Conservation (phyloP, 495 filamentous ascomycete species). For the Cercophora newfieldiana region DNA sequence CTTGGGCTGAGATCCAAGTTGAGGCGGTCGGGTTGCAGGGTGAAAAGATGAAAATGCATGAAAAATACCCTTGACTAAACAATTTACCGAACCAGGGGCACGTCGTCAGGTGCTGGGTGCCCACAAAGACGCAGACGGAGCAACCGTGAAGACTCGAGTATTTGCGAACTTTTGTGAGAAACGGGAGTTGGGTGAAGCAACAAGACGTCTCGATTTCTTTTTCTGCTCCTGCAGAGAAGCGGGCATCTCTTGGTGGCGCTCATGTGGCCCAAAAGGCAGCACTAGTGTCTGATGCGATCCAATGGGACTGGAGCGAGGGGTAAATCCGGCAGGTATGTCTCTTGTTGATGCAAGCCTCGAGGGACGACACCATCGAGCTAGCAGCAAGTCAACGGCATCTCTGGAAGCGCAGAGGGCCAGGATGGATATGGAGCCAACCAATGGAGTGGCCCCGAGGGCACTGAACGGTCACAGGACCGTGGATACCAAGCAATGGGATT, state of each 20-base stretch:
- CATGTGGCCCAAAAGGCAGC: not conserved
- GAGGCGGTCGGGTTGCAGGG: not conserved
- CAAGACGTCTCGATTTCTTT: not conserved
- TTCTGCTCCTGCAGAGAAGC: not conserved
- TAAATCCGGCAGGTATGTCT: not conserved
- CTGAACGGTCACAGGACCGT: not conserved
- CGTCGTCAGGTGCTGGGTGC: not conserved
- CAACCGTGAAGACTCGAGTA: no score
- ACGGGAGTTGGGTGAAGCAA: not conserved
- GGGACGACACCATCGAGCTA: not conserved
- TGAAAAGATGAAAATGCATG: not conserved
- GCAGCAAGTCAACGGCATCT: no score
- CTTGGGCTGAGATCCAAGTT: conserved; percentile 7
- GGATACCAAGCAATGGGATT: not conserved
- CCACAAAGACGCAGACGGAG: no score
- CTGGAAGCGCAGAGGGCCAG: not conserved
- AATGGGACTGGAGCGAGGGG: not conserved
- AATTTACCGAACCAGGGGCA: not conserved
- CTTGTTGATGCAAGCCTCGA: not conserved
- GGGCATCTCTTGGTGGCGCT: not conserved
- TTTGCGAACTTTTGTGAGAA: no score
- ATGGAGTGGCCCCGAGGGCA: not conserved
- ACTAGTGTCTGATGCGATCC: not conserved
- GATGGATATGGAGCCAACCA: not conserved
- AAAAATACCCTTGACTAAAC: not conserved